Conservation (phyloP, 768 basidiomycete species). For the Russula sp. region DNA sequence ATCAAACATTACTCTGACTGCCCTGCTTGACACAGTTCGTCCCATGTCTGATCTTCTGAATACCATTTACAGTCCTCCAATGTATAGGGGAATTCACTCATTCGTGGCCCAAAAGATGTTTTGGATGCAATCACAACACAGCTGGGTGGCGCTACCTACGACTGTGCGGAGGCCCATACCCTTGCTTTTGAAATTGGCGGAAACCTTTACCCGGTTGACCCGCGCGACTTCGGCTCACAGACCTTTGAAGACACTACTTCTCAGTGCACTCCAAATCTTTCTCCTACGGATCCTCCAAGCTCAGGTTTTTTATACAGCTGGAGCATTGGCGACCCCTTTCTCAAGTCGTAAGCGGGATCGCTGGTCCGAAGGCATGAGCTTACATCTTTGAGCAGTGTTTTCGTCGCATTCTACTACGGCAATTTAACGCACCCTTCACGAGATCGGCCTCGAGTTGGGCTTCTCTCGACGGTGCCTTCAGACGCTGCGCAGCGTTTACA, state of each 20-base stretch:
- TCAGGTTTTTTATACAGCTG: conserved; percentile 63
- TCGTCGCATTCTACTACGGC: conserved; percentile 67
- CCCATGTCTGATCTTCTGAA: conserved; percentile 1
- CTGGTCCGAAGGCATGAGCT: background rate
- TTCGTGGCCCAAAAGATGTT: conserved; percentile 69
- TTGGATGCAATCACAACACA: conserved; percentile 40
- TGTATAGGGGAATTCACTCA: conserved; percentile 63
- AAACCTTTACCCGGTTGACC: conserved; percentile 63
- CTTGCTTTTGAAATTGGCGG: conserved; percentile 67
- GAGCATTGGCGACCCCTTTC: conserved; percentile 71
- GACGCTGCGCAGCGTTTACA: conserved; percentile 42
- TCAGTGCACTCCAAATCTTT: conserved; percentile 50
- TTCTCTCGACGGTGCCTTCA: conserved; percentile 61
- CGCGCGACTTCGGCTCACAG: conserved; percentile 59
- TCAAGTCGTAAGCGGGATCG: conserved; percentile 52
- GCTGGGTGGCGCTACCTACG: conserved; percentile 43
- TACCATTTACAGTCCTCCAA: background rate
- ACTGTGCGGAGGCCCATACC: conserved; percentile 56
- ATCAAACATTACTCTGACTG: conserved; percentile 49
- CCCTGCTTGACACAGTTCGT: conserved; percentile 65
- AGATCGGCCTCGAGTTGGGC: conserved; percentile 64
- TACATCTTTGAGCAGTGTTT: conserved; percentile 38
- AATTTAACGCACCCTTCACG: conserved; percentile 61
- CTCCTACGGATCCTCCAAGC: conserved; percentile 57
- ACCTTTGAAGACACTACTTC: conserved; percentile 27